These are phyloP conservation scores for Bruguiera hainesii DNA, from an alignment of 441 rosid species.

Conservation along the genomic window DNA sequence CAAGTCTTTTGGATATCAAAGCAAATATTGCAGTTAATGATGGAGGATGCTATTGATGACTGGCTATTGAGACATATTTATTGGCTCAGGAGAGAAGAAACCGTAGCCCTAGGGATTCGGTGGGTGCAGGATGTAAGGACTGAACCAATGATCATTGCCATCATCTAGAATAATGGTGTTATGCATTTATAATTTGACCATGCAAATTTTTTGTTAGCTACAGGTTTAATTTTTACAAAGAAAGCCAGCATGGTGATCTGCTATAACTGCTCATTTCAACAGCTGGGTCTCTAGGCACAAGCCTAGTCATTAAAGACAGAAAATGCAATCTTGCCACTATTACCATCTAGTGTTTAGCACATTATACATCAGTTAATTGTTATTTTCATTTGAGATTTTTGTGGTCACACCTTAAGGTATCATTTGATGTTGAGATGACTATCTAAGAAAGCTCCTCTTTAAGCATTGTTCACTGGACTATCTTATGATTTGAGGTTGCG, in stretches of 20 bases:
- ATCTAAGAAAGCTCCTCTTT: not conserved
- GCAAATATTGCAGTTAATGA: slow-evolving; percentile 86
- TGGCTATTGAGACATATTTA: slow-evolving; percentile 79
- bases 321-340: no score
- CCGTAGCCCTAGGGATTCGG: slow-evolving; percentile 68
- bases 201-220: no score
- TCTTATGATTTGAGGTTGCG: not conserved
- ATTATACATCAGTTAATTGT: no score
- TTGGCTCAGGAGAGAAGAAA: slow-evolving; percentile 85
- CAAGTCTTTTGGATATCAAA: slow-evolving; percentile 98
- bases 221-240: no score
- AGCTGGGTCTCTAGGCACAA: no score
- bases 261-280: no score
- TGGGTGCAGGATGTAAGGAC: slow-evolving; percentile 92
- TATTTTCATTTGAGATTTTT: no score
- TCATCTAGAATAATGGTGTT: slow-evolving; percentile 2
- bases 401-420: no score
- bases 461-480: not conserved
- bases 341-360: no score
- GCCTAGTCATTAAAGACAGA: no score
- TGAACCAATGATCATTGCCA: slow-evolving; percentile 1
- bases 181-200: not conserved
- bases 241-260: no score
- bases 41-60: slow-evolving; percentile 99
- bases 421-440: not conserved